A percentile compares a stretch with the other conserved stretches of the same genome.
These are phyloP conservation scores for Globisporangium cederbergense DNA, from an alignment of 352 stramenopile genomes.

Conservation along the genomic window DNA sequence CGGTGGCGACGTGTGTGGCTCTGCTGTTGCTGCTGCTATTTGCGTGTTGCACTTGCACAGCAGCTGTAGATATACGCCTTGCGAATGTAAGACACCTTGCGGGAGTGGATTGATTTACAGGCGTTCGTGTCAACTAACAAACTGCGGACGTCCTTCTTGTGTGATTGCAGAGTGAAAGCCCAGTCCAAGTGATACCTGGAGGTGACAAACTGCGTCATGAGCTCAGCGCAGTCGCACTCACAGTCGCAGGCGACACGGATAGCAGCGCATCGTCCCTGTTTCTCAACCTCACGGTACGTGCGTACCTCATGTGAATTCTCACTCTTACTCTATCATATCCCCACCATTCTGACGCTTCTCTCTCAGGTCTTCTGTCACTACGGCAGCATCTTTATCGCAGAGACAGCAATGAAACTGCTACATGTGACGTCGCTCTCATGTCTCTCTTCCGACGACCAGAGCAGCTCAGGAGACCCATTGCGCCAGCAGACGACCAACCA, in stretches of 20 bases:
- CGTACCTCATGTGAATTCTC: constrained; percentile 1
- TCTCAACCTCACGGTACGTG: constrained; percentile 10
- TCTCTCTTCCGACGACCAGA: background rate
- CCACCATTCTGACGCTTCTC: background rate
- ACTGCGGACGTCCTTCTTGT: background rate
- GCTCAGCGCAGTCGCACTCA: background rate
- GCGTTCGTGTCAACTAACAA: background rate
- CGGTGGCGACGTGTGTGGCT: background rate
- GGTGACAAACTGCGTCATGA: background rate
- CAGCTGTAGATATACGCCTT: constrained; percentile 15
- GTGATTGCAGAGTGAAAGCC: background rate
- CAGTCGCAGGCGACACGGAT: background rate
- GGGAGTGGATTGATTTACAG: background rate
- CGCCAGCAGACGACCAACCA: background rate
- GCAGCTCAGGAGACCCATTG: background rate
- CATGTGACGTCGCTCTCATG: constrained; percentile 24
- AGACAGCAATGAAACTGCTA: constrained; percentile 11
- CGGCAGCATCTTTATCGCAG: constrained; percentile 21
- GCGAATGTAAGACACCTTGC: constrained; percentile 11
- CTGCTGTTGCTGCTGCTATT: constrained; percentile 11
- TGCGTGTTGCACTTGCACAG: constrained; percentile 5
- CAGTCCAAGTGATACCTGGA: background rate
- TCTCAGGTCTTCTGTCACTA: constrained; percentile 23
- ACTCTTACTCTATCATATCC: background rate
- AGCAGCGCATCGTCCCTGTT: background rate